Evolutionary conservation across 768 basidiomycete genomes (phyloP).

Genomic region (Suillus luteus): DNA sequence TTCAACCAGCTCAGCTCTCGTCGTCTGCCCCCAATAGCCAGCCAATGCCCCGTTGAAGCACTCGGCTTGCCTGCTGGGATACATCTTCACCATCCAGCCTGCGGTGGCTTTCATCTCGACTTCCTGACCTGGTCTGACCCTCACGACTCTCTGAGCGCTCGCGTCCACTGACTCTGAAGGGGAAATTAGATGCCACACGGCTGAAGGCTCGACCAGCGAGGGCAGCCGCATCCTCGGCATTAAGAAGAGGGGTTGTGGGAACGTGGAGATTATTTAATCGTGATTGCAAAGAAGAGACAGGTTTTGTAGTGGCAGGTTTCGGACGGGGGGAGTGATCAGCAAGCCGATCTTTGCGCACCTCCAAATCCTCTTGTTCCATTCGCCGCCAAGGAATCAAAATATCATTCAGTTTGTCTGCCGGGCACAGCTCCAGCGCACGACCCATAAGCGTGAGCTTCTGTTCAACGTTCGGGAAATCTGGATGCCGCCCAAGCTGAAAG

Average conservation of each 20-base stretch:
- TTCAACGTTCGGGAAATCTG: constrained; percentile 67
- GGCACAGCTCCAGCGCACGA: constrained; percentile 83
- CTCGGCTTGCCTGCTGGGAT: constrained; percentile 73
- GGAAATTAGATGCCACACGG: constrained; percentile 73
- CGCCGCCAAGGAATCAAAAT: constrained; percentile 79
- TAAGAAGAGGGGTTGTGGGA: constrained; percentile 66
- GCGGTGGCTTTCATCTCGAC: constrained; percentile 43
- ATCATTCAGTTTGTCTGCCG: constrained; percentile 74
- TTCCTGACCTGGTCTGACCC: constrained; percentile 32
- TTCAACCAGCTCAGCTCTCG: constrained; percentile 18
- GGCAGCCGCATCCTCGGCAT: constrained; percentile 78
- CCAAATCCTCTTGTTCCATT: constrained; percentile 67
- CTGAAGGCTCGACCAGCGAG: constrained; percentile 79
- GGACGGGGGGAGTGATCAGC: constrained; percentile 23
- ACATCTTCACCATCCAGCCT: constrained; percentile 60
- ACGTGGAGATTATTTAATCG: constrained; percentile 69
- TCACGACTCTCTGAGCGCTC: constrained; percentile 26
- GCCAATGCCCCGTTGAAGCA: constrained; percentile 87
- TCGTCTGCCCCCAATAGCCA: constrained; percentile 94
- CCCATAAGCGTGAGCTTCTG: constrained; percentile 75
- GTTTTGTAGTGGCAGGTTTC: constrained; percentile 32
- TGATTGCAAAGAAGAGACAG: constrained; percentile 56
- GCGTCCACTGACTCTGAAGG: constrained; percentile 58
- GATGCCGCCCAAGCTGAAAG: constrained; percentile 83
- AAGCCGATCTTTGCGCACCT: constrained; percentile 47